These are phyloP conservation scores for Saprolegnia parasitica DNA, from an alignment of 352 stramenopile species.

Conservation along the genomic window DNA sequence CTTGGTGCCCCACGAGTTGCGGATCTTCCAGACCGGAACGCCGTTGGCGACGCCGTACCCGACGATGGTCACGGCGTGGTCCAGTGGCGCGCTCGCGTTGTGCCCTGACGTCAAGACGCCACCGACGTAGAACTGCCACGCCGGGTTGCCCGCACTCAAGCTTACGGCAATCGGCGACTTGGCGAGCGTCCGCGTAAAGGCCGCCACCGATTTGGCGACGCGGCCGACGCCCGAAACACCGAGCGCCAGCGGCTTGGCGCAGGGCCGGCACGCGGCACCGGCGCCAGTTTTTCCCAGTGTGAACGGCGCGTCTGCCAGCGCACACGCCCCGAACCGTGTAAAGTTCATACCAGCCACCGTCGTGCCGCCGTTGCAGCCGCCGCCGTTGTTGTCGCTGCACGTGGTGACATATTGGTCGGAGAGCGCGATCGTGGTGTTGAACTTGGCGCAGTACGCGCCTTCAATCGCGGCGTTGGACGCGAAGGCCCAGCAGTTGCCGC, in stretches of 20 bases:
- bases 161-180: conserved; percentile 92
- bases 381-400: conserved; percentile 73
- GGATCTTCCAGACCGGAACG: conserved; percentile 82
- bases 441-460: conserved; percentile 78
- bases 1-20: conserved; percentile 95
- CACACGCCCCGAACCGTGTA: conserved; percentile 74
- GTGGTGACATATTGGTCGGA: conserved; percentile 92
- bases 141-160: conserved; percentile 88
- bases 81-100: conserved; percentile 66
- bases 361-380: conserved; percentile 86
- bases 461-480: conserved; percentile 89
- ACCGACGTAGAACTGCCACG: conserved; percentile 96
- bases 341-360: conserved; percentile 88
- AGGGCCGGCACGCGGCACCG: conserved; percentile 34
- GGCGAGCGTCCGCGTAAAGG: conserved; percentile 78
- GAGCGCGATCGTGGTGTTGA: conserved; percentile 60
- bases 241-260: conserved; percentile 35
- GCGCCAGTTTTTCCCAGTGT: conserved; percentile 37
- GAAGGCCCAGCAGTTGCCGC: conserved; percentile 96
- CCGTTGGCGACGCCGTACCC: conserved; percentile 83
- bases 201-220: conserved; percentile 51
- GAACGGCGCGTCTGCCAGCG: conserved; percentile 80
- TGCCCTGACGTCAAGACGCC: conserved; percentile 81
- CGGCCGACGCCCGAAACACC: conserved; percentile 37
- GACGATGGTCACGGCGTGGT: conserved; percentile 95